These are phyloP conservation scores for Penicillium simplicissimum DNA, from an alignment of 495 filamentous ascomycete genomes.

Conservation along the genomic window DNA sequence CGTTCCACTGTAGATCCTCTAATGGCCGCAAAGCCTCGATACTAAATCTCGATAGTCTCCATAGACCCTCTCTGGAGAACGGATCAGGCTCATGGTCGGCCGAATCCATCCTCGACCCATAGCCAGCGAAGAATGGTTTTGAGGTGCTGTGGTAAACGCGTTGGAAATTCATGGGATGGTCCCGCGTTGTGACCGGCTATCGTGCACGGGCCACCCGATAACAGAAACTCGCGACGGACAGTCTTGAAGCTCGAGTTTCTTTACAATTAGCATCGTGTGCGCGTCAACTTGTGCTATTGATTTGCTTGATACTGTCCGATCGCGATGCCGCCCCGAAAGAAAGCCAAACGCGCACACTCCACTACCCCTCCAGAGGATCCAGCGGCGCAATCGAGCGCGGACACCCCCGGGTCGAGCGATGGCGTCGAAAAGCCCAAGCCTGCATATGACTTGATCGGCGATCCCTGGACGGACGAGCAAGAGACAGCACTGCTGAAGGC, in stretches of 20 bases:
- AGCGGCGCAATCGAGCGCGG: slow-evolving; percentile 34
- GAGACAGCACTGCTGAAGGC: slow-evolving; percentile 88
- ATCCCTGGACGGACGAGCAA: slow-evolving; percentile 94
- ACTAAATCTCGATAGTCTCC: slow-evolving; percentile 52
- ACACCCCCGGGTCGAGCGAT: slow-evolving; percentile 37
- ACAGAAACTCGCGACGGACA: slow-evolving; percentile 23
- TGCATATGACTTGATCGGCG: slow-evolving; percentile 54
- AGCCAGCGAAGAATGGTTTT: slow-evolving; percentile 13
- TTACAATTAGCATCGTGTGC: not conserved
- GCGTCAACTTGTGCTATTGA: not conserved
- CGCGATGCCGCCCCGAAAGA: slow-evolving; percentile 77
- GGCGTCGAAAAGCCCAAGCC: slow-evolving; percentile 34
- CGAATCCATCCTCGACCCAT: slow-evolving; percentile 44
- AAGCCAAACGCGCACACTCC: slow-evolving; percentile 40
- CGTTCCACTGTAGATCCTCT: slow-evolving; percentile 40
- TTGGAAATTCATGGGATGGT: slow-evolving; percentile 9
- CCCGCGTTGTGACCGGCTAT: slow-evolving; percentile 26
- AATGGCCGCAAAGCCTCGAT: slow-evolving; percentile 41
- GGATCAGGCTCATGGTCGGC: slow-evolving; percentile 55
- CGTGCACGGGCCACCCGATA: slow-evolving; percentile 42
- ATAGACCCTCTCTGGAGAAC: slow-evolving; percentile 72
- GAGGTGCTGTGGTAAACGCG: slow-evolving; percentile 15
- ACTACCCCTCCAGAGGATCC: slow-evolving; percentile 42
- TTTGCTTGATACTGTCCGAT: not conserved
- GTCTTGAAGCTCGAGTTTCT: slow-evolving; percentile 13